Conservation (phyloP, 2,329 filamentous ascomycete genomes). For the Celoporthe dispersa region DNA sequence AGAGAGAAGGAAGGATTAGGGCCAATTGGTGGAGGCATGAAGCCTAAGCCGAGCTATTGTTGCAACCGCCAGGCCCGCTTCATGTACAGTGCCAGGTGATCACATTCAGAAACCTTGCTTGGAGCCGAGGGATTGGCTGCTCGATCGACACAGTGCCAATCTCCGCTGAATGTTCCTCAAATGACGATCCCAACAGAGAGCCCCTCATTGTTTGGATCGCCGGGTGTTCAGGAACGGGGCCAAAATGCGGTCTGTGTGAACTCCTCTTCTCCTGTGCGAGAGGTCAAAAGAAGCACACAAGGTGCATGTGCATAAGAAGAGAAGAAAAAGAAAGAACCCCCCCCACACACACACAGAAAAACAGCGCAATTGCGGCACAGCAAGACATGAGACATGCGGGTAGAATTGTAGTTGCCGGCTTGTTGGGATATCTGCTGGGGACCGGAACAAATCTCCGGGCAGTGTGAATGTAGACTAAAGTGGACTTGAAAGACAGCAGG, state of each 20-base stretch:
- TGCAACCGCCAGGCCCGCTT: background rate
- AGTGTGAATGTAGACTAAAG: background rate
- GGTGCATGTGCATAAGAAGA: background rate
- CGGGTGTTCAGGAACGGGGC: conserved; percentile 5
- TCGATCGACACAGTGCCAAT: conserved; percentile 24
- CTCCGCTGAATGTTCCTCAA: conserved; percentile 7
- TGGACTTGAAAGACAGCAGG: background rate
- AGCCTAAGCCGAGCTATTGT: background rate
- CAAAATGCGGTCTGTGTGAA: conserved; percentile 12
- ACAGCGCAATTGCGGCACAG: conserved; percentile 13
- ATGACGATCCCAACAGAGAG: conserved; percentile 20
- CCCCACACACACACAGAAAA: no score
- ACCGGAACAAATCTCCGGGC: background rate
- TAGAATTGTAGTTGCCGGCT: background rate
- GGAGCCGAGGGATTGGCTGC: conserved; percentile 20
- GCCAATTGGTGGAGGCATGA: background rate
- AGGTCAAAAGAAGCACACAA: background rate
- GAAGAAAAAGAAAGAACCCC: background rate
- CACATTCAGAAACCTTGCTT: conserved; percentile 10
- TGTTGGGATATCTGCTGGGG: background rate
- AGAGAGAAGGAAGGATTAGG: background rate
- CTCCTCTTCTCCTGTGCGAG: background rate
- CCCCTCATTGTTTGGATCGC: conserved; percentile 6
- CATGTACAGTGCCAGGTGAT: conserved; percentile 11
- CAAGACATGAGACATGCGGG: background rate